Evolutionary conservation across 1,139 yeast species (phyloP).

Genomic region (Geotrichum fermentans): DNA sequence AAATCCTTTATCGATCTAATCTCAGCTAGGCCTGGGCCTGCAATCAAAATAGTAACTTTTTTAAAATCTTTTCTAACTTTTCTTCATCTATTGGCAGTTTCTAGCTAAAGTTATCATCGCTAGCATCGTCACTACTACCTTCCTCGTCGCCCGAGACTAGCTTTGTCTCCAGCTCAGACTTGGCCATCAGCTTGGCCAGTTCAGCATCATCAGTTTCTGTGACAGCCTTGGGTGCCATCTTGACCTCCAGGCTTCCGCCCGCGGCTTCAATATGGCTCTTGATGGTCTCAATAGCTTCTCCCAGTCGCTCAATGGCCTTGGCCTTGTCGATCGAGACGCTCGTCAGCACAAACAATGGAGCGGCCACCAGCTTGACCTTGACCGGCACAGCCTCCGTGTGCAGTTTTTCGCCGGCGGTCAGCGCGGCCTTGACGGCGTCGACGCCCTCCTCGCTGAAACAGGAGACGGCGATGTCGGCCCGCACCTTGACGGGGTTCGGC

Average conservation of each 20-base stretch:
- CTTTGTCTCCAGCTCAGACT: slow-evolving; percentile 61
- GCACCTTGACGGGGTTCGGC: slow-evolving; percentile 94
- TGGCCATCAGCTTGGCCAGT: slow-evolving; percentile 85
- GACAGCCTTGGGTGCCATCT: slow-evolving; percentile 98
- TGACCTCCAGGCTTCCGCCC: slow-evolving; percentile 86
- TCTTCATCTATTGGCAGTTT: no score
- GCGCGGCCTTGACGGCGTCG: slow-evolving; percentile 89
- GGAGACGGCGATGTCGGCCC: slow-evolving; percentile 96
- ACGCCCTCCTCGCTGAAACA: slow-evolving; percentile 97
- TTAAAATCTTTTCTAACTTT: no score
- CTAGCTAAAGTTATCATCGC: slow-evolving; percentile 33
- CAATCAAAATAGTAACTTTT: no score
- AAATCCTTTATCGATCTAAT: no score
- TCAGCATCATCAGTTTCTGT: slow-evolving; percentile 98
- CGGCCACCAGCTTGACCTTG: slow-evolving; percentile 93
- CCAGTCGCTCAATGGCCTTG: slow-evolving; percentile 75
- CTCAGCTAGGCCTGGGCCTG: no score
- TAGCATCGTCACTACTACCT: slow-evolving; percentile 32
- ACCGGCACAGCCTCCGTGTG: slow-evolving; percentile 79
- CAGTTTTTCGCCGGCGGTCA: slow-evolving; percentile 77
- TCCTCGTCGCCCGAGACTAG: slow-evolving; percentile 58
- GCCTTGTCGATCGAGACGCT: slow-evolving; percentile 90
- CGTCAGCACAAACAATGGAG: slow-evolving; percentile 91
- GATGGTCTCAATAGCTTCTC: slow-evolving; percentile 73
- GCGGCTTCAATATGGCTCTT: slow-evolving; percentile 60